Percentiles rank a stretch among this genome's conserved stretches.
phyloP scores from a whole-genome alignment of 441 rosid species.

The Euphorbia schlechtendalii region DNA sequence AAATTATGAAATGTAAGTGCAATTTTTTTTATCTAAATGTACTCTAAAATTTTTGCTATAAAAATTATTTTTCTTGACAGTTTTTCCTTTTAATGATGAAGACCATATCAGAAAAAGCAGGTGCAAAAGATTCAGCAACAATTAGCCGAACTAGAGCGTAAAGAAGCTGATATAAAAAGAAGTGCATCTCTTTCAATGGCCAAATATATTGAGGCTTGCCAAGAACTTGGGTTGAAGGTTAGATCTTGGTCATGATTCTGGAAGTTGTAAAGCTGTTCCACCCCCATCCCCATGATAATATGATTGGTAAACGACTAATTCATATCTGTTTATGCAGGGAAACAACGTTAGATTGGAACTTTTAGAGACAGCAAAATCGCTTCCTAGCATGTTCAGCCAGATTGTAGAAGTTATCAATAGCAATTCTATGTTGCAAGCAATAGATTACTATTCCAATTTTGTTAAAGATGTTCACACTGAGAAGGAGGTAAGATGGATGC shows the following conservation, averaged over 20 bases:
- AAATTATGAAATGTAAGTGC: conserved; percentile 83
- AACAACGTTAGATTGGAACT: conserved; percentile 86
- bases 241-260: conserved; percentile 10
- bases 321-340: conserved; percentile 46
- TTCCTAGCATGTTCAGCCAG: conserved; percentile 67
- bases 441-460: conserved; percentile 74
- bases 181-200: conserved; percentile 74
- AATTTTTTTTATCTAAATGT: conserved; percentile 11
- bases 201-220: conserved; percentile 87
- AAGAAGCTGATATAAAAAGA: conserved; percentile 87
- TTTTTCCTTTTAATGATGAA: conserved; percentile 27
- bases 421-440: conserved; percentile 58
- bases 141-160: conserved; percentile 84
- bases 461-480: conserved; percentile 80
- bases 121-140: conserved; percentile 95
- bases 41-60: conserved; percentile 5
- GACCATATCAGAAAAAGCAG: conserved; percentile 92
- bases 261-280: conserved; percentile 15
- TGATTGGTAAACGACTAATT: conserved; percentile 11
- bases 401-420: conserved; percentile 73
- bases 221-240: conserved; percentile 97
- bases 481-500: conserved; percentile 61
- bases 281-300: conserved; percentile 10
- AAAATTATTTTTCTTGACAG: conserved; percentile 5
- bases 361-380: conserved; percentile 80